phyloP scores from a whole-genome alignment of 805 yeast species.

The Wickerhamiella lipophila region DNA sequence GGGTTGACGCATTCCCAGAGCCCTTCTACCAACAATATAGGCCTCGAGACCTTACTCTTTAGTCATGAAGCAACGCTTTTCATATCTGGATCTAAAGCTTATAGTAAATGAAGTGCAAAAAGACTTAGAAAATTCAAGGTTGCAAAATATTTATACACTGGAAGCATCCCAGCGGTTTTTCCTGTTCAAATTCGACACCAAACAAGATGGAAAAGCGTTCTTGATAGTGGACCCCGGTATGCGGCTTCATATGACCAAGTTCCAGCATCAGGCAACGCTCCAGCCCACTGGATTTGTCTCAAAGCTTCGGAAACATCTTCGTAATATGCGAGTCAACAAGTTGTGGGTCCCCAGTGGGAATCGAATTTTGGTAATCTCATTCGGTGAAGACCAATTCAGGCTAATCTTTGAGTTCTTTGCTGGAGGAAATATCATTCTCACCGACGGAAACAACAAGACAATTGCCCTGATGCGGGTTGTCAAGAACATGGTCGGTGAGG shows the following conservation, averaged over 20 bases:
- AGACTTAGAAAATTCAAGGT: slow-evolving; percentile 48
- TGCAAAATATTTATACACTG: slow-evolving; percentile 76
- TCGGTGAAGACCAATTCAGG: slow-evolving; percentile 66
- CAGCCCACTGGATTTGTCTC: slow-evolving; percentile 77
- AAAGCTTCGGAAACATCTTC: slow-evolving; percentile 75
- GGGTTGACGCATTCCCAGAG: no score
- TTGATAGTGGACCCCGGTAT: slow-evolving; percentile 79
- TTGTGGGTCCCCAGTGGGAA: slow-evolving; percentile 67
- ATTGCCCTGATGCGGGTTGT: slow-evolving; percentile 68
- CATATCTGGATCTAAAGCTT: slow-evolving; percentile 68
- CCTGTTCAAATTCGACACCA: slow-evolving; percentile 16
- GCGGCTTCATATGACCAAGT: slow-evolving; percentile 64
- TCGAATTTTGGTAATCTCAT: slow-evolving; percentile 70
- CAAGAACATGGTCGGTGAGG: slow-evolving; percentile 23
- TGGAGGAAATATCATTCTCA: slow-evolving; percentile 77
- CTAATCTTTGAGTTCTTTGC: slow-evolving; percentile 85
- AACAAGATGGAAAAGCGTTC: slow-evolving; percentile 44
- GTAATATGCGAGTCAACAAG: slow-evolving; percentile 60
- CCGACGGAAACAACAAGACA: slow-evolving; percentile 57
- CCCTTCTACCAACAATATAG: no score
- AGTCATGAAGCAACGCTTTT: slow-evolving; percentile 58
- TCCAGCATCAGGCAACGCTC: slow-evolving; percentile 66
- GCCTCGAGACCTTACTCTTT: neutral
- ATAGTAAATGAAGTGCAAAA: slow-evolving; percentile 52
- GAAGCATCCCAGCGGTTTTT: slow-evolving; percentile 52